Conservation (phyloP, 2,329 filamentous ascomycete genomes). For the Didymella pinodella region DNA sequence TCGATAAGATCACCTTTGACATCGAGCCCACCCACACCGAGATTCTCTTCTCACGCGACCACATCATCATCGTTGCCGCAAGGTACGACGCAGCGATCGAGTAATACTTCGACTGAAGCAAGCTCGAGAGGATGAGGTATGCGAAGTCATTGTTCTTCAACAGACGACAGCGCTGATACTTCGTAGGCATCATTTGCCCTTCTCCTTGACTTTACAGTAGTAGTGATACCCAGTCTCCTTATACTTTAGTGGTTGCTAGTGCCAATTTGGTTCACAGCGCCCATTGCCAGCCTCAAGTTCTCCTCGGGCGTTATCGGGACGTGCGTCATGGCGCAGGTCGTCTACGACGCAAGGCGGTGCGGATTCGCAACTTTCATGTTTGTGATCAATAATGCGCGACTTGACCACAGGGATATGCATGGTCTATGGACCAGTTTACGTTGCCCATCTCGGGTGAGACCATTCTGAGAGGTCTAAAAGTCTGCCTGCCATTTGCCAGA, state of each 20-base stretch:
- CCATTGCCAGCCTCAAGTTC: background rate
- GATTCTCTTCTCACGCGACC: conserved; percentile 17
- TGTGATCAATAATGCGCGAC: background rate
- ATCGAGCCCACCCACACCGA: conserved; percentile 16
- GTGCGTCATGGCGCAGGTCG: conserved; percentile 15
- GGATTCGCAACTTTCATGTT: conserved; percentile 7
- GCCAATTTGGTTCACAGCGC: background rate
- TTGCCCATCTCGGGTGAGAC: background rate
- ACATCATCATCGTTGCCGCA: conserved; percentile 15
- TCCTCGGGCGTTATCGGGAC: background rate
- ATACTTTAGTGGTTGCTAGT: background rate
- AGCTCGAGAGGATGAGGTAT: conserved; percentile 16
- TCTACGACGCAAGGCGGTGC: conserved; percentile 3
- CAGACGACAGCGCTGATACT: background rate
- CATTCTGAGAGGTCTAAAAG: background rate
- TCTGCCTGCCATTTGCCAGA: background rate
- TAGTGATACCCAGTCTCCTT: conserved; percentile 1
- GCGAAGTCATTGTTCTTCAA: background rate
- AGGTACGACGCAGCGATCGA: conserved; percentile 7
- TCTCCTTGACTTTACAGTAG: background rate
- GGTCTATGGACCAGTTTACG: background rate
- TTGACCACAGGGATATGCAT: background rate
- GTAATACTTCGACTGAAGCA: background rate
- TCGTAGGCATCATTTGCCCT: background rate
- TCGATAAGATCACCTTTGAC: conserved; percentile 18